Percentiles rank a stretch among this genome's conserved stretches.
Evolutionary conservation across 441 rosid genomes (phyloP).

Genomic region (Erysimum cheiri): DNA sequence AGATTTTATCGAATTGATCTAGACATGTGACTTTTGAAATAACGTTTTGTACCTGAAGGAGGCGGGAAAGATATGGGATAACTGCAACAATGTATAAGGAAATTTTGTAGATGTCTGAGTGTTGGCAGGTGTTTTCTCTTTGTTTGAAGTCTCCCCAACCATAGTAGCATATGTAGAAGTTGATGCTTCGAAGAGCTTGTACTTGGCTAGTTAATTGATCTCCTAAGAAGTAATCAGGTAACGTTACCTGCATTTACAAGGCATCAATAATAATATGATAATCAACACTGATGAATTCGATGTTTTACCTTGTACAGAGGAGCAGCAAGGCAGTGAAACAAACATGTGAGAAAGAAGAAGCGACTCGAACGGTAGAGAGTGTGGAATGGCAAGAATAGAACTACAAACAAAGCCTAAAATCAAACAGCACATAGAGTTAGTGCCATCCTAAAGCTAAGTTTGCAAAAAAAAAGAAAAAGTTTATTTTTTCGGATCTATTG

Average conservation of each 20-base stretch:
- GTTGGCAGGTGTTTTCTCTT: conserved; percentile 45
- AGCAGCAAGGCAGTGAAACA: conserved; percentile 48
- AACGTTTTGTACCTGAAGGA: conserved; percentile 49
- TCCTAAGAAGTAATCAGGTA: conserved; percentile 55
- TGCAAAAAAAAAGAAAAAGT: too few relatives aligned
- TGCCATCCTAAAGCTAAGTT: not conserved
- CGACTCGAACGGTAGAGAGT: conserved; percentile 38
- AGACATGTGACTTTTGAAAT: not conserved
- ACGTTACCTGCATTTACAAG: conserved; percentile 37
- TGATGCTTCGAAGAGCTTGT: conserved; percentile 51
- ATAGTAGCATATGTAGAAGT: conserved; percentile 53
- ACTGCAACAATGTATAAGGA: conserved; percentile 49
- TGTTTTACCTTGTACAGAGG: conserved; percentile 76
- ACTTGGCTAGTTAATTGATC: conserved; percentile 63
- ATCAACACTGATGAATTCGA: not conserved
- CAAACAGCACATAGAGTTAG: conserved; percentile 25
- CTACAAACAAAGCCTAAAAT: conserved; percentile 52
- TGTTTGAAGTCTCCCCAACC: conserved; percentile 52
- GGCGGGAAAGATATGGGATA: conserved; percentile 49
- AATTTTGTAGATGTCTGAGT: conserved; percentile 25
- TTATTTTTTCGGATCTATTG: too few relatives aligned
- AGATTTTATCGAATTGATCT: too few relatives aligned
- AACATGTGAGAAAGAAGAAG: conserved; percentile 40
- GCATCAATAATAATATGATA: not conserved
- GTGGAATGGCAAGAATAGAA: conserved; percentile 33